Evolutionary conservation across 2,329 filamentous ascomycete genomes (phyloP), one percentile per base, ranked within the genome.

Genomic region (Talaromyces sp.): DNA sequence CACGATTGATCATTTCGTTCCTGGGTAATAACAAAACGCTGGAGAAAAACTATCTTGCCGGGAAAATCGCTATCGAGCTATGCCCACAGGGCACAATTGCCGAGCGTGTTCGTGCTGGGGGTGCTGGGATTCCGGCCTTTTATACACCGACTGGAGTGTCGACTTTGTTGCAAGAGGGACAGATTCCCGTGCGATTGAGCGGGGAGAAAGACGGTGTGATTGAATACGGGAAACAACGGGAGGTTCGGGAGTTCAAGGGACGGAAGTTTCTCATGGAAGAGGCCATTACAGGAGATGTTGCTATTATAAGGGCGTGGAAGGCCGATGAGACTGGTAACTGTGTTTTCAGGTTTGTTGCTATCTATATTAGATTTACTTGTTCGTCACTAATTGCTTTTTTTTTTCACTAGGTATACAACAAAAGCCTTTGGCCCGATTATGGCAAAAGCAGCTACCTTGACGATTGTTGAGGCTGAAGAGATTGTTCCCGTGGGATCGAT

Each of bases 1-100:
- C 85, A 75, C 95, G 94, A 81, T 96, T 96, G 87, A 88, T 96
- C 71, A 91, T 92, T 44, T 94, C 89, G 70, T 97, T 96, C 76
- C 92, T 97, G 58, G 93, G 93, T 73, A 91, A 95, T 79, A 97
- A 97, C 81, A 96, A 96, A 82, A 90, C 89, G 4, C 91, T 97
- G 64, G 93, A 96, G 81, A 83, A 84, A 73, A 95, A 93, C 87
- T 97, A 96, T 74, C 82, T 96, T 60, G 90, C 86, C 1, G 93
- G 93, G 61, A 83, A 96, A 74, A 87, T 97, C 61, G 91, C 95
- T 75, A 85, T 97, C 51, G 93, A 97, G 79, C 85, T 97, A 67
- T 96, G 91, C 4, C 93, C 93, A 0, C 93, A 97, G 76, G 93
- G 93, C 63, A 96, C 93, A 8, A 83, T 97, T 53, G 93, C 93